Evolutionary conservation across 352 stramenopile species (phyloP), one percentile per base, ranked within the genome.

Genomic region (Globisporangium polare): DNA sequence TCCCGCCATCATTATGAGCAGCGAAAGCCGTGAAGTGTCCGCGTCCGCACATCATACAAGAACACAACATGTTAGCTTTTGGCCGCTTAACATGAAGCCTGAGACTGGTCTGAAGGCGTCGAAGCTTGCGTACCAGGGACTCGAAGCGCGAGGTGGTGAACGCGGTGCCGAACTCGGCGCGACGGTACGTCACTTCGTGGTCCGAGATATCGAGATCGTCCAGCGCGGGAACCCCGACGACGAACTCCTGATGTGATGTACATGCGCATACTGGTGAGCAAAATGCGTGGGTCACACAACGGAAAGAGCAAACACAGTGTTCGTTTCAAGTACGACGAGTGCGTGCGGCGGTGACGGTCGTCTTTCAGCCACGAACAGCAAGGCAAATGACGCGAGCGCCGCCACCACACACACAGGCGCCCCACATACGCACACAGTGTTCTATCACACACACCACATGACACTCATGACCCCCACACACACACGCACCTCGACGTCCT

Each of bases 181-280:
- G 83, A 29, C 83, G 83, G 65, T 90, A 92, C 9, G 78, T 89
- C 29, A 92, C 77, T 54, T 87, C 68, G 15, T 70, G 68, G 26
- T 86, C 75, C 29, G 62, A 55, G 26, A 63, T 58, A 13, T 58
- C 62, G 27, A 67, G 47, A 33, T 80, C 77, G 47, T 80, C 77
- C 31, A 87, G 67, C 29, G 51, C 60, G 17, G 29, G 52, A 10
- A 56, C 43, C 12, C 60, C 60, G 2, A 53, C 35, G 26, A 66
- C 73, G 60, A 72, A 72, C 60, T 86, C 70, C 45, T 67, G 57
- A 15, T n/a, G 12, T 26, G 2, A 17, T 12, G 3, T n/a, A 42
- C 4, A 42, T 12, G 37, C 3, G 33, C 33, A 45, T 17, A 10
- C 54, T 53, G 13, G 60, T 66, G 51, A 66, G 55, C 64, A 64